Evolutionary conservation across 2,329 filamentous ascomycete genomes (phyloP), one percentile per base, ranked within the genome.

Genomic region (Zasmidium cellare): DNA sequence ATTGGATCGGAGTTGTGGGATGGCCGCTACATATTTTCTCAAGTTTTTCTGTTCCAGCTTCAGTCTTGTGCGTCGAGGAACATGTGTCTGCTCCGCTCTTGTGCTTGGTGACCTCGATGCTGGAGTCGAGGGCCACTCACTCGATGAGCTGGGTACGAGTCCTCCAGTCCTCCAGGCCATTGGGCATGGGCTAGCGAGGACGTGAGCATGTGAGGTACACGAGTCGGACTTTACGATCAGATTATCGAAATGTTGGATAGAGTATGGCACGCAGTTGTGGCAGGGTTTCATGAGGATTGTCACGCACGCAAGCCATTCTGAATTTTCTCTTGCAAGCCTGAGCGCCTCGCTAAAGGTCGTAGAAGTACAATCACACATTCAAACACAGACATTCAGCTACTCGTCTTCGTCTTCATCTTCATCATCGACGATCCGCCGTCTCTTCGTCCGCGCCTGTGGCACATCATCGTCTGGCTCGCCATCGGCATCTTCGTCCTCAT

Each of bases 331-430:
- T 5, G 6, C 28, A 18, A 9, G 20, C 47, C 14, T 20, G 47
- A 49, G 23, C 49, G 49, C 49, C 49, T 41, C 49, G 49, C 49
- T 51, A 51, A 44, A 28, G n/a, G 31, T 19, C 20, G 24, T 23
- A 23, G 19, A 22, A 52, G 35, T 41, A 24, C 20, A 45, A n/a
- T 18, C 35, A 52, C 20, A 52, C n/a, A 16, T 52, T 25, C 19
- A 35, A 16, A 22, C 20, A 31, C 3, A 14, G 9, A 3, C 24
- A 38, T 38, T 12, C 50, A 16, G 19, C 20, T 24, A 52, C 50
- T 52, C 31, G 19, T 80, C 77, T 45, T 52, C 31, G 19, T 80
- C 77, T 45, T 80, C 78, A 46, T 80, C 78, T 46, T 81, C 79
- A 14, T 80, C 78, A 49, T 77, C 76, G 25, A 75, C 69, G 3